Evolutionary conservation across 257 asterid species (phyloP), one percentile per base, ranked within the genome.

Genomic region (Petrea volubilis): DNA sequence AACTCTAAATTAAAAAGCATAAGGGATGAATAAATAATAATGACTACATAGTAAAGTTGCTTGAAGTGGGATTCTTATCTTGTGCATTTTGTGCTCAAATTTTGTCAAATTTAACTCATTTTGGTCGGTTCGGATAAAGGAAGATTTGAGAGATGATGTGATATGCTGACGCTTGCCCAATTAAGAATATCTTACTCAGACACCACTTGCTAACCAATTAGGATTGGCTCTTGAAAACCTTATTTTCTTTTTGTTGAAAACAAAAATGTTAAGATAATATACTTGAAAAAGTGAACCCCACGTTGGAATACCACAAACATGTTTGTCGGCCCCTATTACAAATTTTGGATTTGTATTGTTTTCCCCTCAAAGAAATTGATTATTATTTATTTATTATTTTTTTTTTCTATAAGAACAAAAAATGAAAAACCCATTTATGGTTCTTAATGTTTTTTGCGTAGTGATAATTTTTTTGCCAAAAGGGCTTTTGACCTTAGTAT

Each of bases 181-280:
- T 71, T 27, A 31, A 66, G 61, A 21, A 6, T 34, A 15, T 58
- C 70, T 67, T 59, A 59, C 61, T 29, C 64, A 71, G 83, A 74
- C 52, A 58, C 13, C 79, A 78, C 79, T 68, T 72, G 21, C 64
- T 43, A 66, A 4, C 4, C 4, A 38, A 38, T 38, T 38, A 38
- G n/a, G n/a, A n/a, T n/a, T n/a, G n/a, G n/a, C n/a, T 38, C 70
- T 36, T 68, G 18, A 50, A 14, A 40, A 8, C 56, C 15, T 41
- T 36, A 27, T 52, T 27, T 43, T 41, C 67, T 41, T 17, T 8
- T 53, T 12, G 14, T 50, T 6, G 21, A 7, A 7, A 18, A 50
- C 1, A 21, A 7, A 50, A 50, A 20, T 18, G 57, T 18, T n/a
- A 50, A 50, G 21, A 20, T 50, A n/a, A 17, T 1, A 18, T 7